Base-by-base conservation (phyloP, 176 grass and related monocot species). In the Bonia amplexicaulis region DNA sequence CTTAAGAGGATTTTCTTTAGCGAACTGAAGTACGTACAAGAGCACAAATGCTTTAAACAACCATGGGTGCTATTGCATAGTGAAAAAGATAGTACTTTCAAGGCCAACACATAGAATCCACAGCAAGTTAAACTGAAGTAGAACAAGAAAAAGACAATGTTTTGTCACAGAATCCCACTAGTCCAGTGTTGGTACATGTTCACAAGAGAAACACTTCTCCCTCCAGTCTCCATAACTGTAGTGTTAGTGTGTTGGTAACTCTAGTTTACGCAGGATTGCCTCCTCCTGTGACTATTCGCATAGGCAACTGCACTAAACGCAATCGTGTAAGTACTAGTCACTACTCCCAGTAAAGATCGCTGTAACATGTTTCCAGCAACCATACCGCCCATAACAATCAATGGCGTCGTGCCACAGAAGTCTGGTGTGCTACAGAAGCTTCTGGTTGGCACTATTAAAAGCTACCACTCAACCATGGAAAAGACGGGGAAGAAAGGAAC, bases 1-100 rank as follows among this genome's bases (percentile, higher is more conserved):
- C 54, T 93, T 83, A 74, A 93, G 87, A 39, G 90, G 89, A 79
- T 95, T 97, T 78, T 49, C 77, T 84, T 88, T 97, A 12, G 86
- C 89, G 12, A 93, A 93, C 95, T 97, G 85, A 85, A 91, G 66
- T 19, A 78, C 17, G 54, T 52, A 87, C 57, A 83, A 53, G 66
- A 83, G 14, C 65, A 61, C 0, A 48, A 12, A 48, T 65, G 5
- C 29, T 65, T 64, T 11, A 16, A 44, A 19, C 16, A 29, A 57
- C n/a, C 23, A 4, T 1, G 8, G 37, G 53, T 74, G 19, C 4
- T 57, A 46, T 11, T 11, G 10, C 39, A 53, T 22, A 16, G 83
- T 6, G 9, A 29, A 44, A 62, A 66, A 25, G 0, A 62, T 1
- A 48, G 2, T 14, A 7, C 6, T 25, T 10, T 74, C 9, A 31